Evolutionary conservation across 257 asterid species (phyloP).

Genomic region (Solanum tarijense): DNA sequence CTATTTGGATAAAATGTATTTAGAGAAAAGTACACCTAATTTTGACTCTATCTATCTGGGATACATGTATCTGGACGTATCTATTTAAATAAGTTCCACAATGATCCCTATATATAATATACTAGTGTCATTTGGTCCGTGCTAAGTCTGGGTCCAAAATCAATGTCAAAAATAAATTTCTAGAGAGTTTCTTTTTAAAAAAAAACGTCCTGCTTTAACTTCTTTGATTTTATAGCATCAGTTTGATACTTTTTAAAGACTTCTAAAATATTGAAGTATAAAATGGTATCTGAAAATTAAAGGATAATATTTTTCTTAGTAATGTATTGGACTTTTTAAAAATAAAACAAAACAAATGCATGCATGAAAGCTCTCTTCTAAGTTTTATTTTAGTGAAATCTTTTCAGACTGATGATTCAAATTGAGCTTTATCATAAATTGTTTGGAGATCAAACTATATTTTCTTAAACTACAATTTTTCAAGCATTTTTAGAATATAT

Average conservation of each 20-base stretch:
- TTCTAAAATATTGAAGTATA: background rate
- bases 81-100: background rate
- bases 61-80: no score
- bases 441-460: background rate
- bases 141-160: background rate
- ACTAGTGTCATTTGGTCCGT: background rate
- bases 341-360: background rate
- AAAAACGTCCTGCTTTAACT: background rate
- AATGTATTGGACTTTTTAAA: background rate
- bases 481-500: background rate
- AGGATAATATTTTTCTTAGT: background rate
- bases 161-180: background rate
- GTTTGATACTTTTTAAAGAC: background rate
- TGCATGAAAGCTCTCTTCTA: background rate
- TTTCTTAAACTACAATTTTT: background rate
- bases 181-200: background rate
- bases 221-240: background rate
- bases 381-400: background rate
- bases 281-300: background rate
- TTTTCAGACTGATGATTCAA: background rate
- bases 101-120: background rate
- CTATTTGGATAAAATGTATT: no score
- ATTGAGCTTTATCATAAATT: background rate
- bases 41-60: no score
- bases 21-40: no score